Percentiles rank a stretch among this genome's conserved stretches.
phyloP scores from a whole-genome alignment of 163 green algal species.

The Scenedesmus sp. region DNA sequence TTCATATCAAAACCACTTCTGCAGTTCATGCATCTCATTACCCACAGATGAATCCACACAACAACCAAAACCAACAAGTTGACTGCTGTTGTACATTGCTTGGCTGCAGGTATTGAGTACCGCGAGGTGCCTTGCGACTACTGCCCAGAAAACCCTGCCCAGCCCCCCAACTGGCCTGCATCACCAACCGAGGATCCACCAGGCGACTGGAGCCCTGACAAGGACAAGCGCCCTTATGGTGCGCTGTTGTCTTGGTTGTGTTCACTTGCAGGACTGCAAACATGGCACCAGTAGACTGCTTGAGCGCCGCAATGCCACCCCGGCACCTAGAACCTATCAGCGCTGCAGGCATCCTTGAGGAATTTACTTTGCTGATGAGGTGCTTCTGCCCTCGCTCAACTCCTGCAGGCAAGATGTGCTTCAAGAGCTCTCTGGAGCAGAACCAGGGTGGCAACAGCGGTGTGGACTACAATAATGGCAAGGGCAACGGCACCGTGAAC shows the following conservation, averaged over 20 bases:
- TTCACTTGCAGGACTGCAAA: background rate
- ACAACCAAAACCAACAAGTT: too few relatives aligned
- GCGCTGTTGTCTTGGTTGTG: background rate
- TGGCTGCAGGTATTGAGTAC: slow-evolving; percentile 25
- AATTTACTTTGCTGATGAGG: background rate
- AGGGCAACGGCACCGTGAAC: background rate
- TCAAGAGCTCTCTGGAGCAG: slow-evolving; percentile 39
- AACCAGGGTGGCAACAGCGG: background rate
- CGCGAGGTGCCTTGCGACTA: slow-evolving; percentile 44
- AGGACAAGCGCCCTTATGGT: slow-evolving; percentile 35
- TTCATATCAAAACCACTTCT: too few relatives aligned
- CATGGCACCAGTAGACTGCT: too few relatives aligned
- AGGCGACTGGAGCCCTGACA: slow-evolving; percentile 9
- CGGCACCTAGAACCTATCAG: too few relatives aligned
- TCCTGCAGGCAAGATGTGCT: slow-evolving; percentile 33
- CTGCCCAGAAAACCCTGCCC: slow-evolving; percentile 43
- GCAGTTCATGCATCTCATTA: too few relatives aligned
- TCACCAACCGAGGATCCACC: background rate
- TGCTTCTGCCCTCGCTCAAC: background rate
- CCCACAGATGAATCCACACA: too few relatives aligned
- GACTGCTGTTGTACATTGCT: too few relatives aligned
- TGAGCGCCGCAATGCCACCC: too few relatives aligned
- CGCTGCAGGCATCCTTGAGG: too few relatives aligned
- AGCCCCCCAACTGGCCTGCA: slow-evolving; percentile 1
- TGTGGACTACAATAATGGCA: background rate